Evolutionary conservation across 2,329 filamentous ascomycete species (phyloP).

Genomic region (Claviceps paspali): DNA sequence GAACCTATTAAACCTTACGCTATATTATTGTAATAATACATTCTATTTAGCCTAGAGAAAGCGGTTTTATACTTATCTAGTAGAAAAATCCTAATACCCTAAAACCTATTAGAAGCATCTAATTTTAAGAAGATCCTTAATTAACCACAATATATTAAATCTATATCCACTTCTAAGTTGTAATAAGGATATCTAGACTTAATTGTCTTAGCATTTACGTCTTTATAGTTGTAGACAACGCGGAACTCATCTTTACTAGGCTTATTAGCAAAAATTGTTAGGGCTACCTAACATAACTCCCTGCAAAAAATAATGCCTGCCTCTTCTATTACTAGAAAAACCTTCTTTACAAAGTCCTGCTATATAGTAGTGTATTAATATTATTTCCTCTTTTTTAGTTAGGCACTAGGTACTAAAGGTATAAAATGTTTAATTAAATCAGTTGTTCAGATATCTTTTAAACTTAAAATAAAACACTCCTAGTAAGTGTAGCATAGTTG

Average conservation of each 20-base stretch:
- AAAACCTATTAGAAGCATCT: background rate
- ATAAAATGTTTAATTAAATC: background rate
- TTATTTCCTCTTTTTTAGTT: background rate
- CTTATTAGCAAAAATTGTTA: background rate
- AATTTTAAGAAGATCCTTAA: background rate
- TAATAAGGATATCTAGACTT: background rate
- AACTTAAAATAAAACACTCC: background rate
- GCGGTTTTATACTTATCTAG: background rate
- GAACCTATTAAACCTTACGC: background rate
- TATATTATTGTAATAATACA: background rate
- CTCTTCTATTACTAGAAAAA: background rate
- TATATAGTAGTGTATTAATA: background rate
- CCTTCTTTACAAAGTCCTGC: background rate
- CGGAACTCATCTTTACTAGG: background rate
- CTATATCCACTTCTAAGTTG: background rate
- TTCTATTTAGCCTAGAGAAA: background rate
- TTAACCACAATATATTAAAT: background rate
- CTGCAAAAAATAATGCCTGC: background rate
- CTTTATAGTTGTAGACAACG: background rate
- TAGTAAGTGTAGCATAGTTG: background rate
- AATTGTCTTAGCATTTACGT: background rate
- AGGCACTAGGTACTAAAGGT: background rate
- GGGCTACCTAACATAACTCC: background rate
- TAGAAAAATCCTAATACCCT: background rate
- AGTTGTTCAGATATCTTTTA: background rate